Base-by-base conservation (phyloP, 1,139 yeast genomes). In the Debaryomycetaceae sp. region DNA sequence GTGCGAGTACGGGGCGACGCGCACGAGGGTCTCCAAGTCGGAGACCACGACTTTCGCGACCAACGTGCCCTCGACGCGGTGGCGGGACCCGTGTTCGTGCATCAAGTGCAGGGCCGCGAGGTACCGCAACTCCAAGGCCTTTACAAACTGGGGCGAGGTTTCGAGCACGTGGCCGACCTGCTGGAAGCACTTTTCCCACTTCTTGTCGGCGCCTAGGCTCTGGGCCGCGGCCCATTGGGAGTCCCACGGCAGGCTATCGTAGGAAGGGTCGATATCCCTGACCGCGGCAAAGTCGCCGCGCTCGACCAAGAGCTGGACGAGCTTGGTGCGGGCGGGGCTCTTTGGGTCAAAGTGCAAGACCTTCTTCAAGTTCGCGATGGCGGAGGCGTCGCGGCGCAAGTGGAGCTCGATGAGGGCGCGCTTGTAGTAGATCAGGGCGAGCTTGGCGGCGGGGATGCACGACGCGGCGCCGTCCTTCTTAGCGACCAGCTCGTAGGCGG, bases 361-460 rank as follows among this genome's bases (percentile, higher is more conserved):
- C 22, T 38, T 40, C 29, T 56, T 51, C 33, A 74, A 62, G 43
- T 70, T 76, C 3, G 45, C 45, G 8, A 71, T 55, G 0, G 80
- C 77, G 22, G 53, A 51, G 5, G 43, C 34, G 16, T 67, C 75
- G 37, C 62, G 65, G 25, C 67, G 64, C 37, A 74, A 43, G 22
- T 66, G 58, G 34, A 69, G 50, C 33, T 72, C 74, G 5, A 73
- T 63, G 31, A 72, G 47, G 1, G 77, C 78, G 37, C 67, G 68
- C 42, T 69, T 72, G 43, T 62, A 69, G 39, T 65, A 61, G 4
- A 70, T 48, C 34, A 60, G 70, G 0, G 68, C 49, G 12, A 39
- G 25, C n/a, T 32, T 30, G 20, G 10, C 6, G 10, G 20, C 6
- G 8, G 10, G 20, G 8, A 18, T 7, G 20, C 20, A 18, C 20